Evolutionary conservation across 176 grass and related monocot genomes (phyloP).

Genomic region (Carex parvula): DNA sequence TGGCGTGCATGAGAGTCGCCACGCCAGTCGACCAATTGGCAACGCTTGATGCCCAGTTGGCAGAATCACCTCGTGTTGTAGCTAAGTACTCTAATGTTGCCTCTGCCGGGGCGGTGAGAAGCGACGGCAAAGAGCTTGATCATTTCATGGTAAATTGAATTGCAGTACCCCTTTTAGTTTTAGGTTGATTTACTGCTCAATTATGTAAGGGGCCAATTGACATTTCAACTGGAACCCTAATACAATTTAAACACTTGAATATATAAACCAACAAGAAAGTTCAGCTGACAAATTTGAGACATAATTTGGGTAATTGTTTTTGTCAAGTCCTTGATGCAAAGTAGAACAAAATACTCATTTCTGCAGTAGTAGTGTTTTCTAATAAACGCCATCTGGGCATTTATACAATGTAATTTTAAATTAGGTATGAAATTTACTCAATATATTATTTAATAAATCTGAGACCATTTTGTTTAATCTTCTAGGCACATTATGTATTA

Average conservation of each 20-base stretch:
- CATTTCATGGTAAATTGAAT: slow-evolving; percentile 82
- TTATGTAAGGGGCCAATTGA: background rate
- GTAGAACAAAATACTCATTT: background rate
- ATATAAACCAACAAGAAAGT: background rate
- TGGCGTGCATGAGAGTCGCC: slow-evolving; percentile 84
- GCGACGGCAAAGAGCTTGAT: slow-evolving; percentile 79
- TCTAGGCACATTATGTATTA: slow-evolving; percentile 84
- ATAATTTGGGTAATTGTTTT: background rate
- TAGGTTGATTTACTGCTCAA: slow-evolving; percentile 3
- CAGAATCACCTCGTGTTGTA: slow-evolving; percentile 51
- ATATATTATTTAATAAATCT: slow-evolving; percentile 10
- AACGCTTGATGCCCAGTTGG: slow-evolving; percentile 84
- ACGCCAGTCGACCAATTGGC: slow-evolving; percentile 96
- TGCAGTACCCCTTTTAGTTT: background rate
- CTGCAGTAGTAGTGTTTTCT: background rate
- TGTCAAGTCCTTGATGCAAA: background rate
- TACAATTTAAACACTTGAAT: background rate
- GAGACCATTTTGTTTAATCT: background rate
- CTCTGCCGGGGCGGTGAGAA: slow-evolving; percentile 22
- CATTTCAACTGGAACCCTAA: background rate
- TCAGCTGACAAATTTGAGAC: background rate
- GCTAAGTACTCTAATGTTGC: slow-evolving; percentile 34
- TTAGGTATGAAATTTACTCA: background rate
- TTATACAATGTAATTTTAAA: slow-evolving; percentile 1
- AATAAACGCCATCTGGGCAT: background rate